A percentile compares a stretch with the other conserved stretches of the same genome.
These are phyloP conservation scores for Castanea sativa DNA, from an alignment of 306 rosid genomes.

Conservation along the genomic window DNA sequence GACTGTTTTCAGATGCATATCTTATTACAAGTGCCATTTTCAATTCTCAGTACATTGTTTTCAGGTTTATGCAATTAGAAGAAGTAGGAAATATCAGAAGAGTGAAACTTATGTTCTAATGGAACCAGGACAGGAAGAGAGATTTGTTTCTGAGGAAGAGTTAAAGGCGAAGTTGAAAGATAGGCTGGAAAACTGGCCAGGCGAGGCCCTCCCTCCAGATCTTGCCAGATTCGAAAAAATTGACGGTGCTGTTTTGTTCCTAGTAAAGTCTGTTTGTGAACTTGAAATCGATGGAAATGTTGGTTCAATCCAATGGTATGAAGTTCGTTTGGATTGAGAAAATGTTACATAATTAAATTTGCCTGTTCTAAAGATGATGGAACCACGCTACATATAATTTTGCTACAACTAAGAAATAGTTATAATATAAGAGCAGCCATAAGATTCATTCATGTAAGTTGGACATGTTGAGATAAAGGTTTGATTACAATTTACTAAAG, in stretches of 20 bases:
- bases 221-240: constrained; percentile 63
- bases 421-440: too few relatives aligned
- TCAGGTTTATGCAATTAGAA: constrained; percentile 56
- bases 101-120: constrained; percentile 71
- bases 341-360: neutral
- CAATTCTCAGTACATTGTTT: neutral
- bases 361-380: too few relatives aligned
- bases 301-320: constrained; percentile 84
- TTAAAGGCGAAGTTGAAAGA: constrained; percentile 47
- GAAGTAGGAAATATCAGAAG: constrained; percentile 64
- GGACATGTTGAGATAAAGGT: too few relatives aligned
- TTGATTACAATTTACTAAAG: too few relatives aligned
- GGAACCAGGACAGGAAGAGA: constrained; percentile 88
- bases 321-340: constrained; percentile 67
- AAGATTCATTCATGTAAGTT: too few relatives aligned
- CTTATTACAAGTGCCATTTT: neutral
- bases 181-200: constrained; percentile 82
- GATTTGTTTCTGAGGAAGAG: constrained; percentile 75
- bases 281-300: constrained; percentile 82
- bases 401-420: too few relatives aligned
- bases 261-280: constrained; percentile 71
- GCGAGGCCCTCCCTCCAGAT: constrained; percentile 73
- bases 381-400: too few relatives aligned
- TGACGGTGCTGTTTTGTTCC: constrained; percentile 80
- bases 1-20: neutral